Percentiles rank a stretch among this genome's conserved stretches.
These are phyloP conservation scores for Tetracentron sinense DNA, from an alignment of 164 flowering plant species.

Conservation along the genomic window DNA sequence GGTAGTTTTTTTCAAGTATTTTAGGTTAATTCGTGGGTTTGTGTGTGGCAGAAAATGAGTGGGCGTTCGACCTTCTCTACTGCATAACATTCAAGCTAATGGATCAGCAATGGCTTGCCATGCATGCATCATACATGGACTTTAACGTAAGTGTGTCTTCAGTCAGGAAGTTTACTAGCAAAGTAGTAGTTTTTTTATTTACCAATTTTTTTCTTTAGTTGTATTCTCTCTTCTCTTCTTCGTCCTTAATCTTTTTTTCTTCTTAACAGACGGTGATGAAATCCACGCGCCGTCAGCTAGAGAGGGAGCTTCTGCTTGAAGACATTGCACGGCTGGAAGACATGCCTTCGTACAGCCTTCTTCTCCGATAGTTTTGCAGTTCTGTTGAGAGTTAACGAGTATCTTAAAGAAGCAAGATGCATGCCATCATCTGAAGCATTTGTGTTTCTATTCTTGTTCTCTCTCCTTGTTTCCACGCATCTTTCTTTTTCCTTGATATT, in stretches of 20 bases:
- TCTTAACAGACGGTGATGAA: slow-evolving; percentile 70
- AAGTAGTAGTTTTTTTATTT: neutral
- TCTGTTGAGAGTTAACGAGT: neutral
- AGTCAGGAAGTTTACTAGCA: neutral
- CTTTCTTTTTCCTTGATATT: neutral
- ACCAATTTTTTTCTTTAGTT: neutral
- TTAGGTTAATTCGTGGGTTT: slow-evolving; percentile 5
- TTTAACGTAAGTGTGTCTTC: slow-evolving; percentile 57
- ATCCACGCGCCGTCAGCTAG: slow-evolving; percentile 77
- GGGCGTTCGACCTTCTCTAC: slow-evolving; percentile 82
- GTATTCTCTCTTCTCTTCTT: neutral
- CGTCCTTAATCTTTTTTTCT: neutral
- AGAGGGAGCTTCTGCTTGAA: slow-evolving; percentile 68
- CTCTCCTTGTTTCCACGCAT: neutral
- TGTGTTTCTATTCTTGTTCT: neutral
- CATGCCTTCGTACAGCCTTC: slow-evolving; percentile 68
- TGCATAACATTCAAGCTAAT: slow-evolving; percentile 85
- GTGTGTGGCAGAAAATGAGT: slow-evolving; percentile 59
- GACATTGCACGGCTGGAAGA: slow-evolving; percentile 65
- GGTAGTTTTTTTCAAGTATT: neutral
- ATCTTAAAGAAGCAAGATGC: neutral
- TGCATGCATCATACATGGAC: slow-evolving; percentile 95
- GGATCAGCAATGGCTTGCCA: slow-evolving; percentile 86
- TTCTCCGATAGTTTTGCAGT: slow-evolving; percentile 27
- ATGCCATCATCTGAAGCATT: neutral